These are phyloP conservation scores for Carex arenaria DNA, from an alignment of 202 grass and related monocot genomes.

Conservation along the genomic window DNA sequence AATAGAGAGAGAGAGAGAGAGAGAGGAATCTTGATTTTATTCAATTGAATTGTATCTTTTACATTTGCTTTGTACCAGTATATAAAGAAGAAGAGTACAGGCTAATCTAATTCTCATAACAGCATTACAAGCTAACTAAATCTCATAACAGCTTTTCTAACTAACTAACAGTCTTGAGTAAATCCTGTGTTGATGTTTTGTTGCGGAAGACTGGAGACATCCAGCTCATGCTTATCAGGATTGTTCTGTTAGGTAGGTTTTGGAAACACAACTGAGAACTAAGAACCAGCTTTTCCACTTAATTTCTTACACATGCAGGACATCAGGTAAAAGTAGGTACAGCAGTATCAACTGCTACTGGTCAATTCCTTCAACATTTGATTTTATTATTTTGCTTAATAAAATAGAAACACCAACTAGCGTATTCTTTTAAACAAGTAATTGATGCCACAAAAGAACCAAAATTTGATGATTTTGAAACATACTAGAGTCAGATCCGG, in stretches of 20 bases:
- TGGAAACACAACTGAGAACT: background rate
- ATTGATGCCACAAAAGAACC: background rate
- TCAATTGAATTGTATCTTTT: too few relatives aligned
- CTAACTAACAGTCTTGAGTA: too few relatives aligned
- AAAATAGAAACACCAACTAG: background rate
- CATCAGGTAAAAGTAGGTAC: background rate
- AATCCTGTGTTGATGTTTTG: too few relatives aligned
- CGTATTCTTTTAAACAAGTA: background rate
- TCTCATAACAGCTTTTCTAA: too few relatives aligned
- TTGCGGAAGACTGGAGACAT: too few relatives aligned
- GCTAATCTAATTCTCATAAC: too few relatives aligned
- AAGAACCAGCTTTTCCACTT: background rate
- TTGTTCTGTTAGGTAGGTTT: background rate
- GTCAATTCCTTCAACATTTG: background rate
- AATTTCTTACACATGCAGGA: background rate
- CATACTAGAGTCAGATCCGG: background rate
- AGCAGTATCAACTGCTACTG: background rate
- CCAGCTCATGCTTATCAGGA: background rate
- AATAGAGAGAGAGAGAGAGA: too few relatives aligned
- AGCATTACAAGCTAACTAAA: too few relatives aligned
- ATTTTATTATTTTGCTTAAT: background rate
- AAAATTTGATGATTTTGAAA: background rate
- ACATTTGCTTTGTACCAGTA: too few relatives aligned
- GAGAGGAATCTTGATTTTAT: too few relatives aligned
- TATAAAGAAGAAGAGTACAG: too few relatives aligned